phyloP scores from a whole-genome alignment of 768 basidiomycete genomes.

The Sutorius australiensis region DNA sequence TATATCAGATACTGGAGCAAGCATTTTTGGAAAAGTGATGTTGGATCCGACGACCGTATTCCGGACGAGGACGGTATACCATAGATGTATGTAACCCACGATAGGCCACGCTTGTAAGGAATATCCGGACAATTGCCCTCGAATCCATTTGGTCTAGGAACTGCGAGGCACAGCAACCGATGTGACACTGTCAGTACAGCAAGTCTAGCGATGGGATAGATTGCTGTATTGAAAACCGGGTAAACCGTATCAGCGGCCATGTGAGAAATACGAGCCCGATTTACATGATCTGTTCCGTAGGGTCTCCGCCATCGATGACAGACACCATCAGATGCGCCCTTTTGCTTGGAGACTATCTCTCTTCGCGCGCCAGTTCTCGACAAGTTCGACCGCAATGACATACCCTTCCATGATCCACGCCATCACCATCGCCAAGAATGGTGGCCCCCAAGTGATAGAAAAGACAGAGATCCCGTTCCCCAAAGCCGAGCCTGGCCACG shows the following conservation, averaged over 20 bases:
- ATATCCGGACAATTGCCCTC: background rate
- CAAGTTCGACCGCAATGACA: constrained; percentile 39
- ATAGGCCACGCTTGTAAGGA: background rate
- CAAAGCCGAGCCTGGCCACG: constrained; percentile 51
- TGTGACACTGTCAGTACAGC: background rate
- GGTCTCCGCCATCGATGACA: background rate
- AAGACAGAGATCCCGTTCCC: constrained; percentile 68
- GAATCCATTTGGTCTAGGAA: background rate
- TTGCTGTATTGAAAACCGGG: background rate
- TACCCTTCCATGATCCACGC: constrained; percentile 64
- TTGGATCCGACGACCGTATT: background rate
- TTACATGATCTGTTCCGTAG: background rate
- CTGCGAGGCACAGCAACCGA: too few species aligned
- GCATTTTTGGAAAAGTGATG: constrained; percentile 19
- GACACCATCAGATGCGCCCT: constrained; percentile 1
- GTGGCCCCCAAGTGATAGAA: constrained; percentile 74
- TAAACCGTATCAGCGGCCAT: background rate
- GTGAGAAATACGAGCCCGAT: background rate
- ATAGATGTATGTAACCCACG: background rate
- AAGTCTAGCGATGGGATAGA: background rate
- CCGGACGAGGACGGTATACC: background rate
- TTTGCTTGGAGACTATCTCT: constrained; percentile 20
- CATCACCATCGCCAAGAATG: constrained; percentile 67
- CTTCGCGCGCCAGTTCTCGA: constrained; percentile 31
- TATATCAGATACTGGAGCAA: constrained; percentile 56